Evolutionary conservation across 768 basidiomycete species (phyloP), one percentile per base, ranked within the genome.

Genomic region (Mycena olivaceomarginata): DNA sequence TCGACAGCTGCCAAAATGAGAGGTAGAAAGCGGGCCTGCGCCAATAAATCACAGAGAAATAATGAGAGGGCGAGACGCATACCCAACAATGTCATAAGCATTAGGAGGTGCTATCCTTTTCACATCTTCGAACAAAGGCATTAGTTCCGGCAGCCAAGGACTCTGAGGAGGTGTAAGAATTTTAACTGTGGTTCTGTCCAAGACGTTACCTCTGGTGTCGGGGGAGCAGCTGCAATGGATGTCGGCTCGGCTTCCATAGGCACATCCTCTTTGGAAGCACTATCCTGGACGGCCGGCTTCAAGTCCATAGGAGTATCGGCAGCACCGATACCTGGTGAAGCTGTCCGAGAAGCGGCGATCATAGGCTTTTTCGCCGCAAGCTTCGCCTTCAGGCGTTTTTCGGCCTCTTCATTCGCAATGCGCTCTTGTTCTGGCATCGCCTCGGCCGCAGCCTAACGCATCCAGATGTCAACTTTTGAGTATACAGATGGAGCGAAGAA

Each of bases 1-100:
- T 94, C 0, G 96, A 95, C 67, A 99, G 85, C 84, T 99, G 98
- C 98, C 98, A 99, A 87, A 99, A 99, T 4, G 98, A 97, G 62
- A 96, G 86, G 82, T 97, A 99, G 86, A 99, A 99, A 3, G 93
- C 95, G 40, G 97, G 94, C 4, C 98, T 98, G 79, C 13, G 39
- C 67, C 20, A 59, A 70, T 15, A 31, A 57, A 37, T 74, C 68
- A 40, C 39, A 78, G 65, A 31, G 79, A 68, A 22, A 70, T 18
- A 68, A 20, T 18, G 25, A 10, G 2, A 41, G 2, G 37, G 22
- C 11, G 60, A 43, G 31, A 5, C 15, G 40, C 72, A 11, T 66
- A 97, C 94, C 95, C 94, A 79, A 98, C 92, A 53, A 93, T 85
- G 46, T 94, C 91, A 70, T 87, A 89, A 11, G 91, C 91, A 79